A percentile compares a stretch with the other conserved stretches of the same genome.
Conservation (phyloP, 495 filamentous ascomycete genomes). For the Annulohypoxylon nitens region DNA sequence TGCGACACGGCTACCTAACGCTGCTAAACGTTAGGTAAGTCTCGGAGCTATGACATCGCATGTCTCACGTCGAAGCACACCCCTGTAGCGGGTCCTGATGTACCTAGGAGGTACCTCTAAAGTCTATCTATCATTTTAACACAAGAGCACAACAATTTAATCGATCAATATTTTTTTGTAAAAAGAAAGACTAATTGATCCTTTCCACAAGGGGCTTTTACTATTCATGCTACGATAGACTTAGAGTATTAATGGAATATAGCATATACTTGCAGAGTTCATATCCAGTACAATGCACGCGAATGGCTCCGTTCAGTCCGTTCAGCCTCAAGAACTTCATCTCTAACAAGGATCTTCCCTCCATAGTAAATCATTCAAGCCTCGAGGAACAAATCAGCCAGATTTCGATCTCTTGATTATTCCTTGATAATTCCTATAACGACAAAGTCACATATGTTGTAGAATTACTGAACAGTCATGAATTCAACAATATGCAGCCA, state of each 20-base stretch:
- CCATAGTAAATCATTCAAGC: neutral
- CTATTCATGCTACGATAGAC: too few relatives aligned
- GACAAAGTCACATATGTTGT: neutral
- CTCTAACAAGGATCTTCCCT: constrained; percentile 33
- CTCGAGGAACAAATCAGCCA: constrained; percentile 4
- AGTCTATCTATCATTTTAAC: neutral
- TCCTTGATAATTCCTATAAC: neutral
- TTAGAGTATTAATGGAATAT: neutral
- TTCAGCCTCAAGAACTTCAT: constrained; percentile 41
- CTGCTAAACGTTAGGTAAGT: constrained; percentile 41
- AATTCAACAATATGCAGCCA: constrained; percentile 40
- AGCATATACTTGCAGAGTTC: constrained; percentile 9
- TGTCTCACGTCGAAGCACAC: constrained; percentile 28
- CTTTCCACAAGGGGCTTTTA: too few relatives aligned
- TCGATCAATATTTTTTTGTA: neutral
- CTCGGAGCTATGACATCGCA: constrained; percentile 41
- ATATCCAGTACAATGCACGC: constrained; percentile 10
- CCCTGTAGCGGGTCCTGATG: constrained; percentile 8
- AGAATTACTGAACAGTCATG: constrained; percentile 26
- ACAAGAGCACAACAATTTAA: neutral
- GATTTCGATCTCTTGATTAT: neutral
- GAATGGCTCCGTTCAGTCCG: constrained; percentile 20
- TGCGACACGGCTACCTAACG: constrained; percentile 43
- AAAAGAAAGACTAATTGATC: neutral
- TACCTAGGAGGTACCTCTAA: neutral